A percentile compares a stretch with the other conserved stretches of the same genome.
Conservation (phyloP, 1,284 basidiomycete species). For the Ceratorhiza oryzae-sativae region DNA sequence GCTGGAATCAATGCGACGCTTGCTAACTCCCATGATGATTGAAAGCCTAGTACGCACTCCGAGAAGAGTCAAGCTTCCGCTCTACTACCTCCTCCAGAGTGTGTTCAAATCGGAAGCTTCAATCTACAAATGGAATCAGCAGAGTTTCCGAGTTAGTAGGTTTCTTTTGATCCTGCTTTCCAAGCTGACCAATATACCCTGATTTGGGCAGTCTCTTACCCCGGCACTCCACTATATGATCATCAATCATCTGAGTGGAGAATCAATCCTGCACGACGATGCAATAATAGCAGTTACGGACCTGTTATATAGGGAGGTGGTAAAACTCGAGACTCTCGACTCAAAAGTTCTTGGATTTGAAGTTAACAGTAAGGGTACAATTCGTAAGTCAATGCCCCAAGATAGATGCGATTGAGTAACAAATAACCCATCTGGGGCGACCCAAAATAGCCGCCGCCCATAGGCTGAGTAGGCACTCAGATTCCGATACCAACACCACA, state of each 20-base stretch:
- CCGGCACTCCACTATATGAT: not conserved
- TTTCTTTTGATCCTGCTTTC: not conserved
- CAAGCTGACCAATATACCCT: not conserved
- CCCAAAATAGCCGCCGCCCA: too few relatives aligned
- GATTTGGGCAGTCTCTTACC: not conserved
- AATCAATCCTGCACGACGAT: not conserved
- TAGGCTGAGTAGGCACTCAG: too few relatives aligned
- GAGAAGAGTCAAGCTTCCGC: not conserved
- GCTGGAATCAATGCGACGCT: not conserved
- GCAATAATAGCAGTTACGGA: not conserved
- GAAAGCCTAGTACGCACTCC: not conserved
- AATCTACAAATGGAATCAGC: too few relatives aligned
- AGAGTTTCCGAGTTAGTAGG: not conserved
- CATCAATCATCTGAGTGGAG: not conserved
- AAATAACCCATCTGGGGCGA: too few relatives aligned
- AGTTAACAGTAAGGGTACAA: not conserved
- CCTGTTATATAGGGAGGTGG: not conserved
- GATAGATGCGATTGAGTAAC: too few relatives aligned
- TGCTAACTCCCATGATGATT: not conserved
- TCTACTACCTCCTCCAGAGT: not conserved
- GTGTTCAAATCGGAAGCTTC: not conserved
- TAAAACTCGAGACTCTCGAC: not conserved
- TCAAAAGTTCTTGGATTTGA: not conserved
- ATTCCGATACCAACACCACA: too few relatives aligned
- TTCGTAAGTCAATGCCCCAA: not conserved